phyloP scores from a whole-genome alignment of 805 yeast genomes.

The Cyberlindnera mycetangii region DNA sequence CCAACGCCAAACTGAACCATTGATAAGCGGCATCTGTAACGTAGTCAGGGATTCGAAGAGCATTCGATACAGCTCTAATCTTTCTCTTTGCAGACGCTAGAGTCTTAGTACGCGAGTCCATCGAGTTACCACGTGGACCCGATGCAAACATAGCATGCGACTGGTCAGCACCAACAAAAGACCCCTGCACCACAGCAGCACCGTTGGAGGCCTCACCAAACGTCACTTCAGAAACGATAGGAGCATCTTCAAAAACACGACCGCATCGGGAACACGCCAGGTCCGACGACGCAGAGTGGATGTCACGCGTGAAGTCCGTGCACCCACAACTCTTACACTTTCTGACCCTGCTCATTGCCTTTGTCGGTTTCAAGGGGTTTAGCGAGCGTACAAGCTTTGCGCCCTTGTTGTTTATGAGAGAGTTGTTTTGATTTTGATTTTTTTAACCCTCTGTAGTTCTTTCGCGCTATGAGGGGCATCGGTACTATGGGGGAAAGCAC shows the following conservation, averaged over 20 bases:
- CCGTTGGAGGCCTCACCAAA: constrained; percentile 92
- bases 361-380: no score
- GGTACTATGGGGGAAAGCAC: no score
- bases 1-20: constrained; percentile 85
- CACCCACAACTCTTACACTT: constrained; percentile 51
- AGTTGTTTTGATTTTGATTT: constrained; percentile 1
- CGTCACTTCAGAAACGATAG: constrained; percentile 92
- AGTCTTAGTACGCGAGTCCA: constrained; percentile 89
- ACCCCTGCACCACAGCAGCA: constrained; percentile 94
- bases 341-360: neutral
- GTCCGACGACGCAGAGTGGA: constrained; percentile 64
- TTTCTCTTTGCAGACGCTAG: constrained; percentile 77
- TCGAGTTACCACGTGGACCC: constrained; percentile 62
- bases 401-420: neutral
- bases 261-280: constrained; percentile 83
- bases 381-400: no score
- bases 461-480: no score
- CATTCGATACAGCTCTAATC: constrained; percentile 75
- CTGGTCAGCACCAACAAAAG: constrained; percentile 88
- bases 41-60: constrained; percentile 76
- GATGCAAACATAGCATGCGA: constrained; percentile 65
- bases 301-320: constrained; percentile 50
- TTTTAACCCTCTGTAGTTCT: neutral
- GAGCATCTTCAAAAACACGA: constrained; percentile 83
- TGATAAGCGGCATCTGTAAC: constrained; percentile 83